Conservation (phyloP, 352 stramenopile species). For the Elongisporangium prolatum region DNA sequence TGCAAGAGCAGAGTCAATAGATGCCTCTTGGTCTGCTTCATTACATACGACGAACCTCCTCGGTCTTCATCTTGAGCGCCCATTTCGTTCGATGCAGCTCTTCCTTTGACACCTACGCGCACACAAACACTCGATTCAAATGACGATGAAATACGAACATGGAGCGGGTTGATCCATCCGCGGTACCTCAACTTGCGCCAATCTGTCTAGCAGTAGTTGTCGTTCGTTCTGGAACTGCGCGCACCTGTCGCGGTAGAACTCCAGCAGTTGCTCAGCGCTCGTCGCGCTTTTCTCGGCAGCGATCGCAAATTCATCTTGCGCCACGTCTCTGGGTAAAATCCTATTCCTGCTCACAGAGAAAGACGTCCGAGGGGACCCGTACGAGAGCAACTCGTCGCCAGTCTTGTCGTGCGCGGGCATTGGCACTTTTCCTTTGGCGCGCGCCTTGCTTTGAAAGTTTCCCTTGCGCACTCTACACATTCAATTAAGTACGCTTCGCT, state of each 20-base stretch:
- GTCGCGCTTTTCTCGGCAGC: conserved; percentile 6
- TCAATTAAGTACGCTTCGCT: neutral
- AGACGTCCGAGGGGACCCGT: conserved; percentile 37
- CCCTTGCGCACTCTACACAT: neutral
- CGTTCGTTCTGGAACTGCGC: conserved; percentile 64
- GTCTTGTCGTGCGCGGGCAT: conserved; percentile 4
- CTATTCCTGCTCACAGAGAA: conserved; percentile 22
- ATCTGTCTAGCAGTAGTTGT: conserved; percentile 39
- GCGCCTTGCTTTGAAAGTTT: neutral
- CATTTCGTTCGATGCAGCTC: conserved; percentile 70
- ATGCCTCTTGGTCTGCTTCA: neutral
- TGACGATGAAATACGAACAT: neutral
- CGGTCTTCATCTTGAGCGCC: conserved; percentile 54
- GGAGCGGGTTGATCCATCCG: too few species aligned
- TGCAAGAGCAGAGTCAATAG: neutral
- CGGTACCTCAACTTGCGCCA: conserved; percentile 53
- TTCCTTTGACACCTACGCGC: conserved; percentile 63
- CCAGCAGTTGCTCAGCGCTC: conserved; percentile 28
- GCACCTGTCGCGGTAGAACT: conserved; percentile 61
- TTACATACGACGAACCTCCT: conserved; percentile 36
- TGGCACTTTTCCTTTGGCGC: neutral
- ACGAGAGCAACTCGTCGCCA: conserved; percentile 46
- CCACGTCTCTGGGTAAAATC: conserved; percentile 6
- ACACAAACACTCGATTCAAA: conserved; percentile 1
- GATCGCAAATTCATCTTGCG: neutral